Base-by-base conservation (phyloP, 1,284 basidiomycete genomes). In the Gomphus bonarii region DNA sequence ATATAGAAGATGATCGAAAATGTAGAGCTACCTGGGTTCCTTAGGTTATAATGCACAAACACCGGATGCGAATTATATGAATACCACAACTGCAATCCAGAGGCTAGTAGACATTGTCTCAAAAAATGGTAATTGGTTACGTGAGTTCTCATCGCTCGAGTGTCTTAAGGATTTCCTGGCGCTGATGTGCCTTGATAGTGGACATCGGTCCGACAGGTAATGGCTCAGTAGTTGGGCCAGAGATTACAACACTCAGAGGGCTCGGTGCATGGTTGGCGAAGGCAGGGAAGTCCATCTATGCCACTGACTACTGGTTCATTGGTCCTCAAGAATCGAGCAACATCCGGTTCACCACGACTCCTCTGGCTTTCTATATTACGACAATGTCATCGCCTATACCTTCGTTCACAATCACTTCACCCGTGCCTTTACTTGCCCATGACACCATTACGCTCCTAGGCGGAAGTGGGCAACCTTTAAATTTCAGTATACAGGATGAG, bases 191-290 rank as follows among this genome's bases (percentile, higher is more conserved):
- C 42, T 43, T 52, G 9, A 67, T 81, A 42, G 65, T 81, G 4
- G 77, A 82, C 54, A 64, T 81, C 14, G 79, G 80, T 0, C 80
- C 80, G 0, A 76, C 71, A 1, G 78, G 75, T 0, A 76, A 79
- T 57, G 80, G 80, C 0, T 69, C 72, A 30, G 77, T 82, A 33
- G 73, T 78, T 36, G 66, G 66, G 3, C 71, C 75, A 0, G 75
- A 78, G 72, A 66, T 66, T 40, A 63, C 74, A 9, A 75, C 75
- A 42, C 68, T 82, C n/a, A 67, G 74, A 8, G 76, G 72, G 20
- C 73, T 75, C 8, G 80, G 79, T 0, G 60, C 60, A 43, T 82
- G 80, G 79, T 68, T 82, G 54, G 67, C 71, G 49, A 70, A 73
- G 42, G 72, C 76, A 3, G 77, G 78, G 16, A 67, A 71, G 1